phyloP scores from a whole-genome alignment of 805 yeast genomes.

The Schizosaccharomyces cryophilus region DNA sequence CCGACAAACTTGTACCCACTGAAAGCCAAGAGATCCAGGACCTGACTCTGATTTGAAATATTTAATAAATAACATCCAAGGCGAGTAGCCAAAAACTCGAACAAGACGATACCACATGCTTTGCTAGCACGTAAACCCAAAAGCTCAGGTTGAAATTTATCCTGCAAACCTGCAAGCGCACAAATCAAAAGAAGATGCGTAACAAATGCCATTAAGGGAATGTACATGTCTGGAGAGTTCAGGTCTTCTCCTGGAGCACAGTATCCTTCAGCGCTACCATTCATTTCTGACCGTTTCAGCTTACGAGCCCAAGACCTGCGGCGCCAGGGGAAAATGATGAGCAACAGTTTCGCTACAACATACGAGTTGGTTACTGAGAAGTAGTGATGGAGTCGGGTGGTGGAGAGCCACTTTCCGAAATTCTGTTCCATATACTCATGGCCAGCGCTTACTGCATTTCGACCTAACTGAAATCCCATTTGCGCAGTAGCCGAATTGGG shows the following conservation, averaged over 20 bases:
- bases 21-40: constrained; percentile 69
- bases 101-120: constrained; percentile 53
- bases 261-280: constrained; percentile 21
- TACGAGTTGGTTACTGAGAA: constrained; percentile 80
- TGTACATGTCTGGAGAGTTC: constrained; percentile 89
- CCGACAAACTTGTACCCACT: constrained; percentile 90
- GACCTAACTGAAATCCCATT: constrained; percentile 72
- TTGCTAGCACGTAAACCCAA: constrained; percentile 71
- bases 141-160: constrained; percentile 78
- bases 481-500: constrained; percentile 33
- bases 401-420: constrained; percentile 24
- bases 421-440: constrained; percentile 58
- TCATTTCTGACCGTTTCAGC: constrained; percentile 16
- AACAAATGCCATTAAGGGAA: constrained; percentile 79
- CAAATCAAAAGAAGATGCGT: constrained; percentile 74
- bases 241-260: constrained; percentile 66
- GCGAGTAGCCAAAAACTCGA: constrained; percentile 55
- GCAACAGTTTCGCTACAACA: constrained; percentile 44
- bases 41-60: constrained; percentile 20
- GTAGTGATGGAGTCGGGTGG: constrained; percentile 40
- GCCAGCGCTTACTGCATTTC: constrained; percentile 58
- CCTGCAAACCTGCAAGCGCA: constrained; percentile 58
- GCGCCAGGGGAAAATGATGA: constrained; percentile 66
- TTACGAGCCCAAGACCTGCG: constrained; percentile 22
- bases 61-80: constrained; percentile 55